These are phyloP conservation scores for Solanum aculeatissimum DNA, from an alignment of 305 asterid species.

Conservation along the genomic window DNA sequence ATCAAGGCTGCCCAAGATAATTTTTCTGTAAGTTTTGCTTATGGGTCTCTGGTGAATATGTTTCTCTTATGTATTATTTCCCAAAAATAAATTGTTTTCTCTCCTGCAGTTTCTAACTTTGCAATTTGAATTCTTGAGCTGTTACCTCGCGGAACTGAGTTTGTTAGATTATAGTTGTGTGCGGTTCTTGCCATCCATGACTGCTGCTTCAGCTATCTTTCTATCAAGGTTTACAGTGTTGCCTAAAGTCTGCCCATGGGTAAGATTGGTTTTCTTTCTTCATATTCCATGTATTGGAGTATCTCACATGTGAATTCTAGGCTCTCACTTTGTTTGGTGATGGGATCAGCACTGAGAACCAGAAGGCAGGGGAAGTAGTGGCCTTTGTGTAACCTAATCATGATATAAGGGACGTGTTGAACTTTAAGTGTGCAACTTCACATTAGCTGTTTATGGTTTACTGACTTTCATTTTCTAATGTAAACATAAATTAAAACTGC, in stretches of 20 bases:
- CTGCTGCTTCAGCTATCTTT: slow-evolving; percentile 67
- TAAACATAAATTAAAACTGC: not conserved
- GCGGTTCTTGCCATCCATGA: slow-evolving; percentile 44
- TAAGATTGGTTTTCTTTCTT: slow-evolving; percentile 16
- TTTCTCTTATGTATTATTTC: not conserved
- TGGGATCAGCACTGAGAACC: not conserved
- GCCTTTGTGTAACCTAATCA: not conserved
- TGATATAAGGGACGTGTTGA: not conserved
- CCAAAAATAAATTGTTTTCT: slow-evolving; percentile 1
- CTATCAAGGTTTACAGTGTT: slow-evolving; percentile 36
- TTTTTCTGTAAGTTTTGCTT: slow-evolving; percentile 23
- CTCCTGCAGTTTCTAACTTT: slow-evolving; percentile 28
- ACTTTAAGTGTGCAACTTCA: not conserved
- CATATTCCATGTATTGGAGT: not conserved
- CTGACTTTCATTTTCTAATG: not conserved
- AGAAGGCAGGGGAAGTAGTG: not conserved
- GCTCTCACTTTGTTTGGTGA: not conserved
- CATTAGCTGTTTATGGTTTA: not conserved
- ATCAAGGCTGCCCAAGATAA: slow-evolving; percentile 38
- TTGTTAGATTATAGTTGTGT: slow-evolving; percentile 43
- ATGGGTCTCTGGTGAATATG: not conserved
- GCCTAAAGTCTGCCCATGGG: slow-evolving; percentile 53
- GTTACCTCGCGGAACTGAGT: slow-evolving; percentile 58
- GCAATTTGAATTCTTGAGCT: slow-evolving; percentile 38
- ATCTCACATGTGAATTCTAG: not conserved